phyloP scores from a whole-genome alignment of 2,329 filamentous ascomycete species.

The Sclerotinia minor region DNA sequence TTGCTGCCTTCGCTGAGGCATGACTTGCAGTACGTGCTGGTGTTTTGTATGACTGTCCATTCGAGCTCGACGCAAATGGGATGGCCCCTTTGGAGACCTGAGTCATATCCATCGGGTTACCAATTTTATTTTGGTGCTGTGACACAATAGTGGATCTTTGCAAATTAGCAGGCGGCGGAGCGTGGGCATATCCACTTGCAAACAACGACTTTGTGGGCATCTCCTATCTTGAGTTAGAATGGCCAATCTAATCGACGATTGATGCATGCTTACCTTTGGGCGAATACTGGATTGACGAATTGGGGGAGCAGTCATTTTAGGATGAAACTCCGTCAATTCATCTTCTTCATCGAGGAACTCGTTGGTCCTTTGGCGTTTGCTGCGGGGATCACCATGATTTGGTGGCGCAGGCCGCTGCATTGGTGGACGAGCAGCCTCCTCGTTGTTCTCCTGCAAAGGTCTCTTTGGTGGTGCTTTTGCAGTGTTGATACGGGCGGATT shows the following conservation, averaged over 20 bases:
- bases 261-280: constrained; percentile 44
- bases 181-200: constrained; percentile 61
- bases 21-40: constrained; percentile 57
- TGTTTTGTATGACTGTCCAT: constrained; percentile 62
- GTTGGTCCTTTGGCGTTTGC: constrained; percentile 77
- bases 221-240: constrained; percentile 53
- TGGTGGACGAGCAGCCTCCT: constrained; percentile 50
- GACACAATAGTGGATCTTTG: constrained; percentile 62
- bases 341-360: constrained; percentile 68
- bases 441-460: constrained; percentile 63
- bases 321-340: constrained; percentile 58
- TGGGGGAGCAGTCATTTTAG: constrained; percentile 76
- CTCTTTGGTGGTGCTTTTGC: constrained; percentile 76
- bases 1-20: constrained; percentile 55
- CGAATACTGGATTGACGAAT: constrained; percentile 76
- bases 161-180: constrained; percentile 47
- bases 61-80: constrained; percentile 74
- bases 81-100: constrained; percentile 87
- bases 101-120: constrained; percentile 78
- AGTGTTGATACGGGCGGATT: constrained; percentile 59
- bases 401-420: constrained; percentile 59
- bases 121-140: constrained; percentile 65
- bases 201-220: constrained; percentile 60
- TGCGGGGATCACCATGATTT: constrained; percentile 60
- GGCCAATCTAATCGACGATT: neutral